Evolutionary conservation across 495 filamentous ascomycete species (phyloP), one percentile per base, ranked within the genome.

Genomic region (Opeltia flavorubescens): DNA sequence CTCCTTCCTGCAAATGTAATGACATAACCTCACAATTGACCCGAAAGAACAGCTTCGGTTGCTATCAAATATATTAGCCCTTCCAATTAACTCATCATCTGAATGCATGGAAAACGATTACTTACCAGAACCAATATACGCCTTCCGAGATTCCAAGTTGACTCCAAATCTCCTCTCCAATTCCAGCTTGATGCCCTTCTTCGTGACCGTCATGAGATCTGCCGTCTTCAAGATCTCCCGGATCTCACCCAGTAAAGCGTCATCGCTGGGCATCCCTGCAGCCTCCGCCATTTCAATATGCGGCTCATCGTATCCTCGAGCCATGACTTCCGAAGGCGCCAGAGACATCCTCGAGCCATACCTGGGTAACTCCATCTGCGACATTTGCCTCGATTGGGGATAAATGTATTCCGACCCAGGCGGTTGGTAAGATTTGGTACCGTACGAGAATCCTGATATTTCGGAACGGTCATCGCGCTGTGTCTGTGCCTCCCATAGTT

Each of bases 191-290:
- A 99, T 83, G 49, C 83, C 85, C 78, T 96, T 99, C 81, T 99
- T 99, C 51, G 93, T 96, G 25, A 96, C 84, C 8, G 70, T 86
- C 91, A 99, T 99, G 55, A 99, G 67, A 68, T 99, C 93, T 1
- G 86, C 86, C 2, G 83, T 88, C 50, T 78, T 71, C 41, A 99
- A 67, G 46, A 99, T 93, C 54, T 95, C 89, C 33, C 91, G 71
- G 47, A 99, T 96, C 71, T 99, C 93, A 1, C 85, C 81, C 40
- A 96, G 66, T 40, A 99, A 70, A 17, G 86, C 81, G 60, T 99
- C 91, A 51, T 99, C 91, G 50, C 66, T 80, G 1, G 91, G 91
- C 54, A 94, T 62, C 15, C 76, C 72, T 17, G 72, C 69, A 5
- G 81, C 55, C 61, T 89, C 83, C 52, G 84, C 75, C 62, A 91